Conservation (phyloP, 2,329 filamentous ascomycete species). For the Leptographium radiaticola region DNA sequence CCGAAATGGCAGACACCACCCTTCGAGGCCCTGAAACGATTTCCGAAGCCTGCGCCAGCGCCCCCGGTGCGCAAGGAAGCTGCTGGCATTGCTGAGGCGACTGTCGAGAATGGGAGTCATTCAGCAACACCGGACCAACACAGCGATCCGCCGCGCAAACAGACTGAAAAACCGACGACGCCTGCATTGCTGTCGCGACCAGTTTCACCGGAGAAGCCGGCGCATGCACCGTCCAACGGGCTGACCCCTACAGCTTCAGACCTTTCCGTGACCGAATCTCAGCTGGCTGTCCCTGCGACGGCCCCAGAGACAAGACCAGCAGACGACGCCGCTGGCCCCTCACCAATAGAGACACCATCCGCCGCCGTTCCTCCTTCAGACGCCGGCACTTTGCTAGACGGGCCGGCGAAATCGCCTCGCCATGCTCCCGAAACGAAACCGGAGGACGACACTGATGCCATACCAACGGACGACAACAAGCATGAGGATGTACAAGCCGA, state of each 20-base stretch:
- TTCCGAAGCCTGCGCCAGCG: slow-evolving; percentile 18
- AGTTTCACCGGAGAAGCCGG: not conserved
- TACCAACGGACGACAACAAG: not conserved
- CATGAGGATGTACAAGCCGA: not conserved
- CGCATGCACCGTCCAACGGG: not conserved
- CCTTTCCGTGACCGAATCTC: not conserved
- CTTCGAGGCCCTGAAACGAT: slow-evolving; percentile 28
- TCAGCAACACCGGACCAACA: not conserved
- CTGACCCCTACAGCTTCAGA: not conserved
- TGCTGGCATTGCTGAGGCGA: not conserved
- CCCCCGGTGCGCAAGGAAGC: slow-evolving; percentile 8
- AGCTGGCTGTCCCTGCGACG: not conserved
- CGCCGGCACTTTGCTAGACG: not conserved
- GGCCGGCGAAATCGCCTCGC: not conserved
- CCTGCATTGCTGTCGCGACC: not conserved
- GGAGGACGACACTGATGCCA: not conserved
- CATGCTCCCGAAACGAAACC: not conserved
- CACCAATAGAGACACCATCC: not conserved
- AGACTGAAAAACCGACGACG: not conserved
- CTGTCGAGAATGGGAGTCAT: not conserved
- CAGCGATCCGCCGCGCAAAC: not conserved
- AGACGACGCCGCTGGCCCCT: not conserved
- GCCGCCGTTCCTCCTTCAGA: not conserved
- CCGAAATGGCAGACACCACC: slow-evolving; percentile 33
- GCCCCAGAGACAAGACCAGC: not conserved